These are phyloP conservation scores for Isochrysis galbana DNA, from an alignment of 78 protist genomes.

Conservation along the genomic window DNA sequence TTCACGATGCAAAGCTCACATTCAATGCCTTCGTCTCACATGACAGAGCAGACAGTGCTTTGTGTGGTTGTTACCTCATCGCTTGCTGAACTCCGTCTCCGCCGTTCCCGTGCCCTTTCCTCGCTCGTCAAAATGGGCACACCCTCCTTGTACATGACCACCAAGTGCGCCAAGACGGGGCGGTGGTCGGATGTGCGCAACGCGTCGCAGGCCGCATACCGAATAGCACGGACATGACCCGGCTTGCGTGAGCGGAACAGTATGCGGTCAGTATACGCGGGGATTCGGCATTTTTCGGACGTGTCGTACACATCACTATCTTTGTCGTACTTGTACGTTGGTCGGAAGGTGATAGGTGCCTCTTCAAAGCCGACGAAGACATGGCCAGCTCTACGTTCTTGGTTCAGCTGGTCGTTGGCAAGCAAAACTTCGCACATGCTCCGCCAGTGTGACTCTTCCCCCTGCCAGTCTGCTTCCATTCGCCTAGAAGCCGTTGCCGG, in stretches of 20 bases:
- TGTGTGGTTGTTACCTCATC: too few species aligned
- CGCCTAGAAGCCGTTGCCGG: too few species aligned
- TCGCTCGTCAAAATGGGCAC: too few species aligned
- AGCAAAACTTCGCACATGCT: not conserved
- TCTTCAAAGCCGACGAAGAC: not conserved
- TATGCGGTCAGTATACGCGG: constrained; percentile 34
- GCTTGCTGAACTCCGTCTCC: too few species aligned
- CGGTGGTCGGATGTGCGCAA: not conserved
- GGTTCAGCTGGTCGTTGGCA: not conserved
- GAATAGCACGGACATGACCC: not conserved
- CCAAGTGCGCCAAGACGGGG: not conserved
- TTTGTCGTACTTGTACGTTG: constrained; percentile 38
- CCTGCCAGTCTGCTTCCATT: not conserved
- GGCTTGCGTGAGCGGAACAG: not conserved
- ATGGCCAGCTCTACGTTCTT: not conserved
- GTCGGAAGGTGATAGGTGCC: not conserved
- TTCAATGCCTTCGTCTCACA: too few species aligned
- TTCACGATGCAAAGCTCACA: too few species aligned
- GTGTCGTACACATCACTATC: not conserved
- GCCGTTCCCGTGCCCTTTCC: too few species aligned
- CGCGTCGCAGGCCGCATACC: not conserved
- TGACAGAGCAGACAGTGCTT: too few species aligned
- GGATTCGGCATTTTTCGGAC: not conserved
- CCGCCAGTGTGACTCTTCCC: not conserved
- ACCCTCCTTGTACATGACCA: too few species aligned